phyloP scores from a whole-genome alignment of 768 basidiomycete species.

The Trichaptum fuscoviolaceum region DNA sequence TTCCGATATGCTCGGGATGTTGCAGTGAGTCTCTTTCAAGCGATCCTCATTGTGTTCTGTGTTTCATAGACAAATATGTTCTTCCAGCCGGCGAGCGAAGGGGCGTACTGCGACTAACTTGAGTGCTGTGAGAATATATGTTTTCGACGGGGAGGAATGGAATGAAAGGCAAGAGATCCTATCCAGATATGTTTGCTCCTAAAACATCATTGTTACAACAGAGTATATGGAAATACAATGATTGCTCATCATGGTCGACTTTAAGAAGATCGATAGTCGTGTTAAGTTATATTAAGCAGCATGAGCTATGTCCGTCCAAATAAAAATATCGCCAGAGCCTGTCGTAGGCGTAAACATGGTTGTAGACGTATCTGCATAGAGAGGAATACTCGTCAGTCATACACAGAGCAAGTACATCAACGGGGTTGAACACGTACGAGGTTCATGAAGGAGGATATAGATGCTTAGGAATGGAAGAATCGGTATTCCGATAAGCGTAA shows the following conservation, averaged over 20 bases:
- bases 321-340: background rate
- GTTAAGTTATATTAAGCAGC: background rate
- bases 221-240: background rate
- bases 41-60: slow-evolving; percentile 2
- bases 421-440: background rate
- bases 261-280: background rate
- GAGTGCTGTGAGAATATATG: background rate
- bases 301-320: background rate
- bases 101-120: slow-evolving; percentile 74
- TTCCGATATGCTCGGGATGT: slow-evolving; percentile 82
- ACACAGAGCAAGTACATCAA: background rate
- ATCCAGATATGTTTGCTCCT: background rate
- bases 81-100: slow-evolving; percentile 68
- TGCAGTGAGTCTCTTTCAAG: slow-evolving; percentile 52
- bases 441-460: background rate
- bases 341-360: background rate
- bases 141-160: background rate
- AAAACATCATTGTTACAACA: background rate
- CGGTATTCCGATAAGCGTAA: background rate
- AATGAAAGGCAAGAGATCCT: background rate
- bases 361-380: background rate
- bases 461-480: background rate
- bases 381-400: background rate
- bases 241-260: background rate
- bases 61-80: slow-evolving; percentile 9